These are phyloP conservation scores for Camelina hispida DNA, from an alignment of 345 rosid genomes.

Conservation along the genomic window DNA sequence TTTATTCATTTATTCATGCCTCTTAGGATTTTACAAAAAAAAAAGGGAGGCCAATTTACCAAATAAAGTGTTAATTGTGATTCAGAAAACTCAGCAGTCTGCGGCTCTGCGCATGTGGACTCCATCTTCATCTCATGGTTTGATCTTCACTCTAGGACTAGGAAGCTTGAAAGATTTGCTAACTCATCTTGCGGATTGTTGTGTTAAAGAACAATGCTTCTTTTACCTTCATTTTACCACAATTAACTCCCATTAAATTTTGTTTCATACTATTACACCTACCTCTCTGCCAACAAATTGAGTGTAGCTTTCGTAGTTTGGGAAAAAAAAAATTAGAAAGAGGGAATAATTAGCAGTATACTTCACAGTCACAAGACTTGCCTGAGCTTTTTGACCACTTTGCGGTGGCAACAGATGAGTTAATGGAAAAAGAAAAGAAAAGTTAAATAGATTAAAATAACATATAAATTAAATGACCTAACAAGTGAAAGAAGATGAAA, in stretches of 20 bases:
- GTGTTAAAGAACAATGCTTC: background rate
- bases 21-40: too few species aligned
- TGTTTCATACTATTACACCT: background rate
- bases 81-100: too few species aligned
- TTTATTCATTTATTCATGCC: too few species aligned
- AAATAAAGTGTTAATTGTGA: too few species aligned
- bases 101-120: too few species aligned
- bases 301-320: background rate
- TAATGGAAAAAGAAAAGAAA: slow-evolving; percentile 27
- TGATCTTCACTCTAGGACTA: too few species aligned
- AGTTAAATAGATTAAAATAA: background rate
- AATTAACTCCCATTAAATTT: background rate
- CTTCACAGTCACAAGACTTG: slow-evolving; percentile 29
- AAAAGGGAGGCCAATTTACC: too few species aligned
- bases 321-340: background rate
- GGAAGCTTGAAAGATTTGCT: too few species aligned
- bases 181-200: background rate
- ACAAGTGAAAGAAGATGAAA: slow-evolving; percentile 23
- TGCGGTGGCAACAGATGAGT: slow-evolving; percentile 35
- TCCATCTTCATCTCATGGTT: too few species aligned
- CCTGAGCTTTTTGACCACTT: slow-evolving; percentile 43
- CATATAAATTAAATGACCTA: slow-evolving; percentile 8
- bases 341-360: background rate
- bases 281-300: background rate
- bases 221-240: background rate